Percentiles rank a stretch among this genome's conserved stretches.
These are phyloP conservation scores for Podospora didyma DNA, from an alignment of 495 filamentous ascomycete genomes.

Conservation along the genomic window DNA sequence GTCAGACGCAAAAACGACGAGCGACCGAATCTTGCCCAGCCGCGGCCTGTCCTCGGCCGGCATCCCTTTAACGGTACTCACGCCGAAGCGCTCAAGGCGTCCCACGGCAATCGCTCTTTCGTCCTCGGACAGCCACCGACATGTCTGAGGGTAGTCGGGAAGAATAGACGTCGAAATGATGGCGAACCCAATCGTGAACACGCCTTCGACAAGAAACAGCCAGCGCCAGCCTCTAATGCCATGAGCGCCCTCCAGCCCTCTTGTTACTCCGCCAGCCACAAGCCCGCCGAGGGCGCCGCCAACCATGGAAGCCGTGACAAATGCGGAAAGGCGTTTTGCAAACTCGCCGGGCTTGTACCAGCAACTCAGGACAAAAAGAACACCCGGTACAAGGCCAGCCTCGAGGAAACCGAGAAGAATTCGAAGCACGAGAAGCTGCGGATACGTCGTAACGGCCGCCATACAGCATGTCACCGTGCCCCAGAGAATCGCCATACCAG, in stretches of 20 bases:
- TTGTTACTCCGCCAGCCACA: no score
- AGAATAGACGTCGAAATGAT: slow-evolving; percentile 52
- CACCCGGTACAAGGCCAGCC: slow-evolving; percentile 54
- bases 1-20: not conserved
- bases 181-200: slow-evolving; percentile 37
- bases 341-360: no score
- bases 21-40: not conserved
- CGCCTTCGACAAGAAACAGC: no score
- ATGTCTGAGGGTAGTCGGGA: slow-evolving; percentile 57
- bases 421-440: slow-evolving; percentile 50
- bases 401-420: slow-evolving; percentile 59
- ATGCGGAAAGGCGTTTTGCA: no score
- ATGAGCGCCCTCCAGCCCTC: no score
- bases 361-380: slow-evolving; percentile 43
- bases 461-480: slow-evolving; percentile 50
- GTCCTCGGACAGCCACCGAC: slow-evolving; percentile 55
- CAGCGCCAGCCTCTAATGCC: no score
- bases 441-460: slow-evolving; percentile 47
- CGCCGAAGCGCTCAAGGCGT: slow-evolving; percentile 26
- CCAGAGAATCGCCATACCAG: slow-evolving; percentile 53
- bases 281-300: no score
- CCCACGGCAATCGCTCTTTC: slow-evolving; percentile 39
- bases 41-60: not conserved
- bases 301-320: no score
- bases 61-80: slow-evolving; percentile 1